A percentile compares a stretch with the other conserved stretches of the same genome.
Evolutionary conservation across 2,329 filamentous ascomycete species (phyloP).

Genomic region (Didymella pomorum): DNA sequence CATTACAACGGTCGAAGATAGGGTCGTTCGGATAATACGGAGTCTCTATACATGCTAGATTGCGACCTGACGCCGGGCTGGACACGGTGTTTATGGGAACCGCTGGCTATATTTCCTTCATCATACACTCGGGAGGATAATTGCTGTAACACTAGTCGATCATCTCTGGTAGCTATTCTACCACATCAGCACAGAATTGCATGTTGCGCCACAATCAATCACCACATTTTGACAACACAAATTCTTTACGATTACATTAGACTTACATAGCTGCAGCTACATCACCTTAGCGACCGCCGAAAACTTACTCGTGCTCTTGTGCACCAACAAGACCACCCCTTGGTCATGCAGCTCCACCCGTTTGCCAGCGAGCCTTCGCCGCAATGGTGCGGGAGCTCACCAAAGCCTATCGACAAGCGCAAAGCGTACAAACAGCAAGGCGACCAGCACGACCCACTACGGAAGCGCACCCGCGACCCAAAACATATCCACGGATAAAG

Average conservation of each 20-base stretch:
- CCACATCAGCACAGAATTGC: conserved; percentile 6
- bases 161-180: conserved; percentile 4
- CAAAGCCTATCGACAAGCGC: conserved; percentile 14
- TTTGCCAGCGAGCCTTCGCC: conserved; percentile 1
- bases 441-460: not conserved
- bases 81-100: conserved; percentile 33
- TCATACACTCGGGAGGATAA: conserved; percentile 3
- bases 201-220: conserved; percentile 6
- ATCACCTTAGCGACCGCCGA: not conserved
- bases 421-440: conserved; percentile 6
- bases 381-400: conserved; percentile 16
- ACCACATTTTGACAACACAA: not conserved
- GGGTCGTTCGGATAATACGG: conserved; percentile 11
- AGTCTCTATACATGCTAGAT: conserved; percentile 26
- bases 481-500: not conserved
- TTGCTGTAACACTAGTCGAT: conserved; percentile 7
- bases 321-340: not conserved
- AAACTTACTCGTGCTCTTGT: conserved; percentile 7
- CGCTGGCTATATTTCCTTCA: conserved; percentile 14
- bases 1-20: conserved; percentile 8
- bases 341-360: conserved; percentile 9
- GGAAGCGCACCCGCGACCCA: not conserved
- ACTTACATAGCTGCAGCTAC: conserved; percentile 1
- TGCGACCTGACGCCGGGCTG: conserved; percentile 43
- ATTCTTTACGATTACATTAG: not conserved